phyloP scores from a whole-genome alignment of 352 stramenopile species.

The Globisporangium carolinianum region DNA sequence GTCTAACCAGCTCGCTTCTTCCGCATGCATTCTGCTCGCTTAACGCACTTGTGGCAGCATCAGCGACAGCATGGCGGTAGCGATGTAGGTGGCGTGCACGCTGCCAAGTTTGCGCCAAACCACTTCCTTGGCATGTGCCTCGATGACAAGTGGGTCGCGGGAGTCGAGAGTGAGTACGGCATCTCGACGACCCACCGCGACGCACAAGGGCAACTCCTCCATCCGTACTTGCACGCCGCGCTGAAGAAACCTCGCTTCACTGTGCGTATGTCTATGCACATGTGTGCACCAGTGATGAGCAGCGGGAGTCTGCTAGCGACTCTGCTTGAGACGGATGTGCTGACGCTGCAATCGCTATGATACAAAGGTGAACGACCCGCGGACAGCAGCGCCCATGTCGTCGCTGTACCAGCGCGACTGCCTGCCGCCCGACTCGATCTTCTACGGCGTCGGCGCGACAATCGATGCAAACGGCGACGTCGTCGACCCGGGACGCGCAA shows the following conservation, averaged over 20 bases:
- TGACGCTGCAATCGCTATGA: too few species aligned
- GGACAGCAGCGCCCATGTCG: slow-evolving; percentile 14
- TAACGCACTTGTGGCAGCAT: not conserved
- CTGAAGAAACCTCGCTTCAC: slow-evolving; percentile 26
- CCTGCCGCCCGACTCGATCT: slow-evolving; percentile 11
- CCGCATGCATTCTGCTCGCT: too few species aligned
- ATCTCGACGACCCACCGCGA: slow-evolving; percentile 21
- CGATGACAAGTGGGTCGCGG: slow-evolving; percentile 25
- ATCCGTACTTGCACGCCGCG: slow-evolving; percentile 29
- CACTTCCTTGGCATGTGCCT: slow-evolving; percentile 34
- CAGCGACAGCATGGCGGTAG: not conserved
- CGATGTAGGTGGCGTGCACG: not conserved
- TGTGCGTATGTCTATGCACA: slow-evolving; percentile 5
- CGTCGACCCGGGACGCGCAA: slow-evolving; percentile 20
- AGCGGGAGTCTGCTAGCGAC: not conserved
- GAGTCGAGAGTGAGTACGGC: slow-evolving; percentile 14
- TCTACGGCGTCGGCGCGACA: slow-evolving; percentile 30
- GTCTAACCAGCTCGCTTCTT: too few species aligned
- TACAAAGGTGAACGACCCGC: slow-evolving; percentile 16
- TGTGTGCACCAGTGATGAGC: not conserved
- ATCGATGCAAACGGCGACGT: slow-evolving; percentile 19
- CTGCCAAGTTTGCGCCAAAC: slow-evolving; percentile 25
- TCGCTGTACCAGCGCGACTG: slow-evolving; percentile 28
- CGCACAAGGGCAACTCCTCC: slow-evolving; percentile 12
- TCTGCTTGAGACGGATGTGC: too few species aligned